phyloP scores from a whole-genome alignment of 345 rosid species.

The Eucalyptus camaldulensis region DNA sequence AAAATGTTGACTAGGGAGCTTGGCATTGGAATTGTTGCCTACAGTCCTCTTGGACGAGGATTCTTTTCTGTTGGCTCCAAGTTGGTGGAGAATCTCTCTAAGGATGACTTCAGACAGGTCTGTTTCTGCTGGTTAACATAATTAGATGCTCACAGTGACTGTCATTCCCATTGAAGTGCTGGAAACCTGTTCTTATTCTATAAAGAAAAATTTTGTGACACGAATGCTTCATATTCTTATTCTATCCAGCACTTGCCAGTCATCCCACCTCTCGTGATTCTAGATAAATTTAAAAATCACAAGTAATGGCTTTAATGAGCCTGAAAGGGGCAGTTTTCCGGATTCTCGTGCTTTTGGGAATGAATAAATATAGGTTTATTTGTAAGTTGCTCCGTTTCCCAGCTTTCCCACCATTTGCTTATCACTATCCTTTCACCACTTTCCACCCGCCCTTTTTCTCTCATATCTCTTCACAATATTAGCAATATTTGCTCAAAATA shows the following conservation, averaged over 20 bases:
- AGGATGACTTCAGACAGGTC: slow-evolving; percentile 43
- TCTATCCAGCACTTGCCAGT: neutral
- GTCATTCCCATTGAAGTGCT: neutral
- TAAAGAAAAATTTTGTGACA: neutral
- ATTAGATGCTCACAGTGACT: neutral
- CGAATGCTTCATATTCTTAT: neutral
- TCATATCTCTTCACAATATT: neutral
- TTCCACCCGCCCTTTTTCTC: neutral
- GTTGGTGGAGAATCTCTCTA: slow-evolving; percentile 21
- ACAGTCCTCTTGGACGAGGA: slow-evolving; percentile 61
- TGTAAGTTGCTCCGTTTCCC: neutral
- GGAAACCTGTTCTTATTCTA: neutral
- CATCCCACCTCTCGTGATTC: neutral
- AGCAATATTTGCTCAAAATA: no score
- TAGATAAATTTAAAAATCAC: no score
- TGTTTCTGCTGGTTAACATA: neutral
- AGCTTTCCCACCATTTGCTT: neutral
- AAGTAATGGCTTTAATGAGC: neutral
- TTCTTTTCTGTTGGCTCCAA: slow-evolving; percentile 58
- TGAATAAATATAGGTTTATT: neutral
- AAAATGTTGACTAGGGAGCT: slow-evolving; percentile 34
- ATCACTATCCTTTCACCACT: neutral
- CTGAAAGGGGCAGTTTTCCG: neutral
- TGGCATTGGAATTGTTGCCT: slow-evolving; percentile 68
- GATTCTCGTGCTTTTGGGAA: neutral